phyloP scores from a whole-genome alignment of 345 rosid genomes.

The Pistacia atlantica region DNA sequence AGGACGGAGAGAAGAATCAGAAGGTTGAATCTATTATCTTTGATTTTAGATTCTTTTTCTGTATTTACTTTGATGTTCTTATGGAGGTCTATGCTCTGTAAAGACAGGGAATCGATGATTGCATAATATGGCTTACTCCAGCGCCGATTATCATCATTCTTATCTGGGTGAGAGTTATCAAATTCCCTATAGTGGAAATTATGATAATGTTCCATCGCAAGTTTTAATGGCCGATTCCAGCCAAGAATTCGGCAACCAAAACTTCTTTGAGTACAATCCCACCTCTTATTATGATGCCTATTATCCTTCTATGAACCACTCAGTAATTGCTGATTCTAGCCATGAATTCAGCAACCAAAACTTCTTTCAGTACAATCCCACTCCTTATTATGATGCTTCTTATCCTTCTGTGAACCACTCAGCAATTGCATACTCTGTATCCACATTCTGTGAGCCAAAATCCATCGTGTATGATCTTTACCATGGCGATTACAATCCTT shows the following conservation, averaged over 20 bases:
- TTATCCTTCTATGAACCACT: constrained; percentile 17
- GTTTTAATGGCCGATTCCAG: constrained; percentile 6
- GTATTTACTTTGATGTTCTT: not conserved
- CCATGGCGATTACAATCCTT: constrained; percentile 21
- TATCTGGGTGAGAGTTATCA: constrained; percentile 17
- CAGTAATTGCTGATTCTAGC: constrained; percentile 17
- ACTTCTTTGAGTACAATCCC: constrained; percentile 1
- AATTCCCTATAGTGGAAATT: not conserved
- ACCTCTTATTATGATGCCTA: constrained; percentile 16
- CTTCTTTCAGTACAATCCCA: not conserved
- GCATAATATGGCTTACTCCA: constrained; percentile 28
- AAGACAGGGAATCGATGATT: not conserved
- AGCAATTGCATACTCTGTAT: constrained; percentile 47
- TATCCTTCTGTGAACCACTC: constrained; percentile 20
- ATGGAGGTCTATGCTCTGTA: not conserved
- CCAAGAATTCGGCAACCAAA: constrained; percentile 14
- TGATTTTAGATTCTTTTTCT: no score
- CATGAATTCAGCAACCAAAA: no score
- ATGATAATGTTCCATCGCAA: constrained; percentile 14
- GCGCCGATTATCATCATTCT: constrained; percentile 13
- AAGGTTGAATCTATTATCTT: no score
- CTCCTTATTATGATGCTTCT: constrained; percentile 17
- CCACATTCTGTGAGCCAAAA: constrained; percentile 40
- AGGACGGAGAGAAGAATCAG: no score
- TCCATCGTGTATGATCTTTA: constrained; percentile 34